phyloP scores from a whole-genome alignment of 2,329 filamentous ascomycete genomes.

The Fusarium equiseti region DNA sequence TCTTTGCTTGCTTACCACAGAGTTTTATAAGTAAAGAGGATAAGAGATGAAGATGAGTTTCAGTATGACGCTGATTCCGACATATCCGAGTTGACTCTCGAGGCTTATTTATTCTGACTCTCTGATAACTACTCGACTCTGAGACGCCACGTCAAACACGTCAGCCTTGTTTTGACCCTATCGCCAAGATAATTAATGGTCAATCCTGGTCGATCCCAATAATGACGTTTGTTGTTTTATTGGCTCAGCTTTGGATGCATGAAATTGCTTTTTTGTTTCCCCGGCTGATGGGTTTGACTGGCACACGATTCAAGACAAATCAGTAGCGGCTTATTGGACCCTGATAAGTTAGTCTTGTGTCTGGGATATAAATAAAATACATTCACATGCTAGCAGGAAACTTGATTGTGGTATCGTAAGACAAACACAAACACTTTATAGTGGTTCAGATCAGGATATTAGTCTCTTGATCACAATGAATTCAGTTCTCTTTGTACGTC shows the following conservation, averaged over 20 bases:
- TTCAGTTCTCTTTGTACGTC: neutral
- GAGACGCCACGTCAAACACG: slow-evolving; percentile 41
- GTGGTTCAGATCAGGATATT: neutral
- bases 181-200: slow-evolving; percentile 29
- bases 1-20: slow-evolving; percentile 16
- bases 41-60: neutral
- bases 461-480: neutral
- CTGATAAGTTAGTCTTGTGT: neutral
- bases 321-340: neutral
- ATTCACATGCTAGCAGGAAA: neutral
- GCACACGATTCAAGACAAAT: slow-evolving; percentile 14
- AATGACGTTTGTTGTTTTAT: slow-evolving; percentile 26
- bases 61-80: slow-evolving; percentile 26
- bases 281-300: slow-evolving; percentile 2
- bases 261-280: slow-evolving; percentile 10
- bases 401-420: neutral
- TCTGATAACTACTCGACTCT: neutral
- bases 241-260: slow-evolving; percentile 26
- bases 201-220: slow-evolving; percentile 29
- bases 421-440: neutral
- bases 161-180: slow-evolving; percentile 40
- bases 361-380: slow-evolving; percentile 2
- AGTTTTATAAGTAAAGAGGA: slow-evolving; percentile 5
- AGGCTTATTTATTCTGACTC: neutral
- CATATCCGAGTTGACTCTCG: slow-evolving; percentile 22